Percentiles rank a stretch among this genome's conserved stretches.
These are phyloP conservation scores for Pseudogymnoascus verrucosus DNA, from an alignment of 2,329 filamentous ascomycete species.

Conservation along the genomic window DNA sequence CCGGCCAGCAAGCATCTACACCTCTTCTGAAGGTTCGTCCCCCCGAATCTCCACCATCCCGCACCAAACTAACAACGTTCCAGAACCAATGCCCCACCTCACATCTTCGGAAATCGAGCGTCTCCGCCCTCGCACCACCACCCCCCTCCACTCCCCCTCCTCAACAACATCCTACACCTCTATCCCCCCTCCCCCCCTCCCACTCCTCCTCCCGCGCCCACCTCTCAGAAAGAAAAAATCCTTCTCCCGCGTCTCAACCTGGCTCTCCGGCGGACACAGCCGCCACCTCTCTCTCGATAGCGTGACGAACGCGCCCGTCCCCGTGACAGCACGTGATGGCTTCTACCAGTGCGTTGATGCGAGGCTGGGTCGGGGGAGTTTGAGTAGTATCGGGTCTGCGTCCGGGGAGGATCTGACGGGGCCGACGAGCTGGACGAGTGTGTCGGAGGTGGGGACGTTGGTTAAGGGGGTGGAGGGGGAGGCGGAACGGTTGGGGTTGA, in stretches of 20 bases:
- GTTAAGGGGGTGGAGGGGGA: conserved; percentile 17
- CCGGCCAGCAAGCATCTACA: conserved; percentile 25
- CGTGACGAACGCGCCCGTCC: conserved; percentile 47
- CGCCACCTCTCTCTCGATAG: conserved; percentile 39
- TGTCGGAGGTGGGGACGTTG: conserved; percentile 20
- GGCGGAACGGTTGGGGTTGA: conserved; percentile 17
- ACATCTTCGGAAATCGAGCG: background rate
- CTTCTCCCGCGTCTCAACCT: conserved; percentile 53
- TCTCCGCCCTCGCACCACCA: conserved; percentile 12
- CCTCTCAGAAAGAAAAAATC: conserved; percentile 59
- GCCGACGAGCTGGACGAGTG: conserved; percentile 43
- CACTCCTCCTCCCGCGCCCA: conserved; percentile 47
- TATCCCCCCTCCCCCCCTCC: conserved; percentile 45
- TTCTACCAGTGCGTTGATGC: conserved; percentile 49
- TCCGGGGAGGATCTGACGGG: conserved; percentile 34
- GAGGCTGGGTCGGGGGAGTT: conserved; percentile 18
- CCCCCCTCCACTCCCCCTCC: conserved; percentile 11
- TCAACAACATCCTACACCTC: conserved; percentile 13
- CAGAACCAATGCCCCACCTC: conserved; percentile 4
- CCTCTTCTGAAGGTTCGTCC: conserved; percentile 20
- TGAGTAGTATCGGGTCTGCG: conserved; percentile 42
- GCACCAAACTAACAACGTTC: conserved; percentile 12
- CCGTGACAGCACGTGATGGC: conserved; percentile 43
- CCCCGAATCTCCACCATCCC: background rate
- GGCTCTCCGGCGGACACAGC: conserved; percentile 42